phyloP scores from a whole-genome alignment of 768 basidiomycete genomes.

The Sutorius australiensis region DNA sequence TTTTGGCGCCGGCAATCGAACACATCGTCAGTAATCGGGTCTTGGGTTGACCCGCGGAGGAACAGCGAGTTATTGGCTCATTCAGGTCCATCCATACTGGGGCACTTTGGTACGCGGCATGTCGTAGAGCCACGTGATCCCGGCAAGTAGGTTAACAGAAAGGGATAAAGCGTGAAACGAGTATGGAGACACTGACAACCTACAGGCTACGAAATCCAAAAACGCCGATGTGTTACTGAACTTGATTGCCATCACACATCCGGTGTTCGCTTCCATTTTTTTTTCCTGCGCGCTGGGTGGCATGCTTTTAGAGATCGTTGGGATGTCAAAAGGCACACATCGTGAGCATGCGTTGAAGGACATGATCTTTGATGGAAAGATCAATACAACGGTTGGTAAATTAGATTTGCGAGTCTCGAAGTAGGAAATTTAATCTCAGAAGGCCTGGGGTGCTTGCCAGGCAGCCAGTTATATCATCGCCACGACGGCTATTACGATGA shows the following conservation, averaged over 20 bases:
- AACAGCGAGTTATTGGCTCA: neutral
- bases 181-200: constrained; percentile 24
- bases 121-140: constrained; percentile 20
- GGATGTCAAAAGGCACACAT: constrained; percentile 12
- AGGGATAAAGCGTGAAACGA: constrained; percentile 24
- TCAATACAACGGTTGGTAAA: constrained; percentile 9
- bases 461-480: neutral
- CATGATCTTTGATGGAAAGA: constrained; percentile 14
- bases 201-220: constrained; percentile 13
- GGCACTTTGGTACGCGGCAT: constrained; percentile 1
- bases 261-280: constrained; percentile 23
- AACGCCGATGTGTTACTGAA: constrained; percentile 12
- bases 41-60: constrained; percentile 7
- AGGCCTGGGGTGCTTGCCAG: constrained; percentile 3
- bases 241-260: constrained; percentile 5
- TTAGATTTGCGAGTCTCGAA: constrained; percentile 19
- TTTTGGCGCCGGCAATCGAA: constrained; percentile 10
- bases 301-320: constrained; percentile 11
- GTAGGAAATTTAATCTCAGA: constrained; percentile 18
- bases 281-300: neutral
- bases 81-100: neutral
- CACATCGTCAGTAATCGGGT: constrained; percentile 13
- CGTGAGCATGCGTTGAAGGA: constrained; percentile 2
- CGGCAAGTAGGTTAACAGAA: constrained; percentile 25
- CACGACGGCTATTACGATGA: constrained; percentile 11